Conservation (phyloP, 1,139 yeast genomes). For the Geotrichum australiense region DNA sequence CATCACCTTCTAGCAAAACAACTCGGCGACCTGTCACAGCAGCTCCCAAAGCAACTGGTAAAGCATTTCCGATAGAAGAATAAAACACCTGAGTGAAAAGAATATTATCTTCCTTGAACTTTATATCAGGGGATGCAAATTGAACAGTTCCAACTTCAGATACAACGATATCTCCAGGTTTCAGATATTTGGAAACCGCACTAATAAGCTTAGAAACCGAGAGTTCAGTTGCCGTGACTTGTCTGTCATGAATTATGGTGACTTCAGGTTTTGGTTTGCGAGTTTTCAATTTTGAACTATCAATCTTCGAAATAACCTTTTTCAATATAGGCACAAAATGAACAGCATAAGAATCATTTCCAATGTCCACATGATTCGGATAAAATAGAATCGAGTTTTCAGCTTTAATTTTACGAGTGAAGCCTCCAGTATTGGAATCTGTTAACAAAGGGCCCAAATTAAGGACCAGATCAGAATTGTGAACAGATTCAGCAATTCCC, state of each 20-base stretch:
- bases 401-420: constrained; percentile 35
- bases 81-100: constrained; percentile 63
- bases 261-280: constrained; percentile 18
- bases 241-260: constrained; percentile 20
- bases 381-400: constrained; percentile 36
- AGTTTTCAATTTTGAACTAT: constrained; percentile 31
- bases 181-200: constrained; percentile 35
- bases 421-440: constrained; percentile 41
- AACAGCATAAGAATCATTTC: constrained; percentile 34
- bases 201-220: constrained; percentile 36
- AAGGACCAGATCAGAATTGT: constrained; percentile 34
- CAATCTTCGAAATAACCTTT: constrained; percentile 35
- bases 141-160: constrained; percentile 76
- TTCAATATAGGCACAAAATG: constrained; percentile 45
- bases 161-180: constrained; percentile 58
- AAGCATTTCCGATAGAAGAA: constrained; percentile 79
- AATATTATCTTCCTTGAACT: constrained; percentile 46
- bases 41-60: constrained; percentile 79
- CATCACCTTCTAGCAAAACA: constrained; percentile 76
- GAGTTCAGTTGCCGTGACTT: constrained; percentile 26
- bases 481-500: constrained; percentile 38
- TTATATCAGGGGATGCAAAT: constrained; percentile 60
- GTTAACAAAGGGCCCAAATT: constrained; percentile 38
- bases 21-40: constrained; percentile 62
- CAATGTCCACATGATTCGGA: constrained; percentile 43